Evolutionary conservation across 371 early-diverging fungal species (phyloP).

Genomic region (Lichtheimia ramosa): DNA sequence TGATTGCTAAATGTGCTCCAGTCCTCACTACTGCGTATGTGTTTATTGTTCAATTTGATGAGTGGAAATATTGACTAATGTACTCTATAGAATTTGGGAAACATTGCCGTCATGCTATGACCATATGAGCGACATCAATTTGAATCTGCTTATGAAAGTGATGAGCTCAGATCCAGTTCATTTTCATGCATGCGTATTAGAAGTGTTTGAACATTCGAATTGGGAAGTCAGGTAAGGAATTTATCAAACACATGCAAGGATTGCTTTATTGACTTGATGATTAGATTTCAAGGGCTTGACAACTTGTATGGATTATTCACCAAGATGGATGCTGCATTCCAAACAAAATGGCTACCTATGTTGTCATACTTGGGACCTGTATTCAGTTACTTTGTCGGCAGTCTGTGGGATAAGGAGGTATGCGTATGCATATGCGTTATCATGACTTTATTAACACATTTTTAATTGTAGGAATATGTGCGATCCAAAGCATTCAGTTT

Average conservation of each 20-base stretch:
- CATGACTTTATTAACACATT: too few relatives aligned
- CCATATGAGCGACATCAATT: conserved; percentile 32
- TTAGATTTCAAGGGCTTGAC: conserved; percentile 50
- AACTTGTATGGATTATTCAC: conserved; percentile 54
- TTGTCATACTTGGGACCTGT: conserved; percentile 51
- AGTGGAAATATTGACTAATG: too few relatives aligned
- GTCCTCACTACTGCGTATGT: conserved; percentile 43
- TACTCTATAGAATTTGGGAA: conserved; percentile 58
- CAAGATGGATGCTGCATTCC: conserved; percentile 53
- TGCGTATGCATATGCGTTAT: not conserved
- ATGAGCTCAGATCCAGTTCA: conserved; percentile 32
- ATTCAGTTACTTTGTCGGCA: conserved; percentile 49
- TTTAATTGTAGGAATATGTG: conserved; percentile 42
- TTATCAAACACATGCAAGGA: not conserved
- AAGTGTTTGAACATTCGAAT: conserved; percentile 41
- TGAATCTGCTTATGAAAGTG: conserved; percentile 46
- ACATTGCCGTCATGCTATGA: conserved; percentile 40
- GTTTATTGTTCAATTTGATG: not conserved
- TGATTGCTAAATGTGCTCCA: conserved; percentile 32
- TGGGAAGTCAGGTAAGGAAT: conserved; percentile 51
- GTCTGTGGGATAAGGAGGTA: conserved; percentile 57
- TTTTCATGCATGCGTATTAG: conserved; percentile 44
- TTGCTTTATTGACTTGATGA: too few relatives aligned
- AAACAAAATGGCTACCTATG: conserved; percentile 46
- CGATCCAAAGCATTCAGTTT: conserved; percentile 48